Percentiles rank a stretch among this genome's conserved stretches.
phyloP scores from a whole-genome alignment of 257 asterid species.

The Solanum boliviense region DNA sequence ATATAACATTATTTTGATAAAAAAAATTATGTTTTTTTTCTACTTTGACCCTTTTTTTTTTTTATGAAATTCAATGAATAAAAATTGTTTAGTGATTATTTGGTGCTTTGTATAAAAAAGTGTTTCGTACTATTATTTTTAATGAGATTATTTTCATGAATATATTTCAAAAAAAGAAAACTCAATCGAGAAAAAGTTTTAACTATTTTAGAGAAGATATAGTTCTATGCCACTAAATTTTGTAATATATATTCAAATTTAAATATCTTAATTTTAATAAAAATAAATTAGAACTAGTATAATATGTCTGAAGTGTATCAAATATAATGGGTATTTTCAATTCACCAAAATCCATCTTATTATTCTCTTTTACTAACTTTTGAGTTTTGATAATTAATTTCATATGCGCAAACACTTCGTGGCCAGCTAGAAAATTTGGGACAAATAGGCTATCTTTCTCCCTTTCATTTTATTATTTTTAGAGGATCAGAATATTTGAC shows the following conservation, averaged over 20 bases:
- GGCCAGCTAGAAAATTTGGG: not conserved
- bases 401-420: not conserved
- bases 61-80: too few species aligned
- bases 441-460: not conserved
- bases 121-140: too few species aligned
- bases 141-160: too few species aligned
- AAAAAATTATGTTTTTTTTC: too few species aligned
- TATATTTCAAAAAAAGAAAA: too few species aligned
- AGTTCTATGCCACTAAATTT: too few species aligned
- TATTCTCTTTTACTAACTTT: not conserved
- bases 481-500: not conserved
- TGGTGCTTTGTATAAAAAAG: too few species aligned
- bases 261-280: not conserved
- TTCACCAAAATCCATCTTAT: not conserved
- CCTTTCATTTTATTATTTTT: not conserved
- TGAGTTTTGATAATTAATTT: not conserved
- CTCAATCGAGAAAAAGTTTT: too few species aligned
- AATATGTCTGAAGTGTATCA: not conserved
- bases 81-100: too few species aligned
- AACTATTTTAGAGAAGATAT: too few species aligned
- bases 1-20: not conserved
- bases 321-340: not conserved
- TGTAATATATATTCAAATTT: not conserved
- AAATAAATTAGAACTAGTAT: not conserved
- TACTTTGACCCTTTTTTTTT: too few species aligned